Base-by-base conservation (phyloP, 305 asterid species). In the Fraxinus dipetala region DNA sequence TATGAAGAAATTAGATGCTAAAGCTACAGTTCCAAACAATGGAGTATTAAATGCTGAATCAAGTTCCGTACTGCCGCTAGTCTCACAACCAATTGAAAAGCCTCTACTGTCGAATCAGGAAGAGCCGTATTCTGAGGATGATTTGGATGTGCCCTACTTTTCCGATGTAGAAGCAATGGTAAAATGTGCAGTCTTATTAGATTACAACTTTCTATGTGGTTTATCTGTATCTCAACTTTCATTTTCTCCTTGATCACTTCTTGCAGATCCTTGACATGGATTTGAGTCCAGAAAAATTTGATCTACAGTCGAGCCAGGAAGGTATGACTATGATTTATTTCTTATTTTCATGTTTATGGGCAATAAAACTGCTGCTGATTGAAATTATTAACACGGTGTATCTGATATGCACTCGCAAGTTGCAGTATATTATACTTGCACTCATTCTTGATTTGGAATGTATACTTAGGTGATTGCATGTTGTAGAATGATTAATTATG, bases 261-360 rank as follows among this genome's bases (percentile, higher is more conserved):
- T 13, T 89, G 85, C 95, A 94, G 98, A 89, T 94, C 83, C 90
- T 91, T 56, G 94, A 89, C 79, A 93, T 92, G 98, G 97, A 91
- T 86, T 87, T 94, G 88, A 87, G 88, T 61, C 91, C 97, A 31
- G 92, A 88, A 82, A 92, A 87, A 79, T 82, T 75, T 82, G 90
- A 86, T 84, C n/a, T 85, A 34, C 59, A 32, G 85, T 73, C 81
- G 65, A 79, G 63, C 70, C 91, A 87, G 1, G 87, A 86, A 90
- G 98, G 98, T 94, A 89, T 3, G 56, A 45, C 18, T 45, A 3
- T 45, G 11, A 13, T 2, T 13, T 13, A 22, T 77, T 10, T 70
- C 45, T 38, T 78, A 45, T 78, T 85, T 76, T 61, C 78, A 59
- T 48, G 22, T 13, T 43, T 43, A 8, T 20, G 26, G n/a, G 77